A percentile compares a stretch with the other conserved stretches of the same genome.
These are phyloP conservation scores for Exophiala aquamarina DNA, from an alignment of 2,329 filamentous ascomycete species.

Conservation along the genomic window DNA sequence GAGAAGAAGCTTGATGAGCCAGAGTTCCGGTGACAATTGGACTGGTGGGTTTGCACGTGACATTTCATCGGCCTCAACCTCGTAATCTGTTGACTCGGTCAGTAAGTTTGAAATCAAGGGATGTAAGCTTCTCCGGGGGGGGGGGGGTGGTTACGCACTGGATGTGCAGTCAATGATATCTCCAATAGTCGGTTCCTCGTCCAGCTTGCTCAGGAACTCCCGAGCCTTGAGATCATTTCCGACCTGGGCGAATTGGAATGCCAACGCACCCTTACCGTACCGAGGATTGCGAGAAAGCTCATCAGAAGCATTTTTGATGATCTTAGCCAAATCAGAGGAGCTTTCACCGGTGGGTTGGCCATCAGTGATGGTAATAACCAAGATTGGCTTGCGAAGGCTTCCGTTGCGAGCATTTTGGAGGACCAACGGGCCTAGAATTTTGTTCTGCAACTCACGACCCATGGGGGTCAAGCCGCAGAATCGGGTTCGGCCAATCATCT, in stretches of 20 bases:
- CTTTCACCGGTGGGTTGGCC: conserved; percentile 66
- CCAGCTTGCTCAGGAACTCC: conserved; percentile 64
- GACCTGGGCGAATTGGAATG: conserved; percentile 69
- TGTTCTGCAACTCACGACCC: conserved; percentile 61
- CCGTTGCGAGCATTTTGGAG: conserved; percentile 52
- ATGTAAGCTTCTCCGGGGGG: no score
- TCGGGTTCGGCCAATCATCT: conserved; percentile 57
- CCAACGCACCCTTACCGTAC: conserved; percentile 59
- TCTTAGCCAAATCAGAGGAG: conserved; percentile 56
- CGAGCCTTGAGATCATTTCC: conserved; percentile 65
- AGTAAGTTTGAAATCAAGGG: no score
- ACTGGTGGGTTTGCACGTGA: conserved; percentile 60
- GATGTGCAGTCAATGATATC: conserved; percentile 67
- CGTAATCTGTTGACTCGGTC: conserved; percentile 52
- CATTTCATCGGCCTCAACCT: conserved; percentile 68
- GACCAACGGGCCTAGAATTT: conserved; percentile 63
- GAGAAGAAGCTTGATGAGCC: conserved; percentile 67
- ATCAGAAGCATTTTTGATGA: conserved; percentile 55
- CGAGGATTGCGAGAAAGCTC: conserved; percentile 50
- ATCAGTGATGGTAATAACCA: conserved; percentile 66
- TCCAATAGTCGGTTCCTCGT: conserved; percentile 62
- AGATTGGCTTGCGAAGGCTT: conserved; percentile 61
- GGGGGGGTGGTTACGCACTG: conserved; percentile 48
- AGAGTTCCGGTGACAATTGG: conserved; percentile 64
- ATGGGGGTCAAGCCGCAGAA: conserved; percentile 69